These are phyloP conservation scores for Spirogloea muscicola DNA, from an alignment of 139 green algal genomes.

Conservation along the genomic window DNA sequence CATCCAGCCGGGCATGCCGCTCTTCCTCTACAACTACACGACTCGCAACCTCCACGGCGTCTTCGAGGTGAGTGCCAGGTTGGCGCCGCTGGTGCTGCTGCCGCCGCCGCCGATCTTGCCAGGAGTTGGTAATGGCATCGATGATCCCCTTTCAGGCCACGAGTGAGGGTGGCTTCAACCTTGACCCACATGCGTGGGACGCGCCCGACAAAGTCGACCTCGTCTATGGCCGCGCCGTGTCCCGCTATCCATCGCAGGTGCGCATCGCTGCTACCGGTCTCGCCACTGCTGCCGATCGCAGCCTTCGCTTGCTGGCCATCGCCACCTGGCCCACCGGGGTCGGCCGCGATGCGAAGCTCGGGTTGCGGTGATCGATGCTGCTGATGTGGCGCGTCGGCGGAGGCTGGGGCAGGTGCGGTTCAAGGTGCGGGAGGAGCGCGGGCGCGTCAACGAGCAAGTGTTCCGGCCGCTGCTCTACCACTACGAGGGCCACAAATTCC, in stretches of 20 bases:
- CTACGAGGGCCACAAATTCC: slow-evolving; percentile 36
- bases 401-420: slow-evolving; percentile 40
- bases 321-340: too few relatives aligned
- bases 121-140: too few relatives aligned
- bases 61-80: slow-evolving; percentile 30
- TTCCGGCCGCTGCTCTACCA: slow-evolving; percentile 27
- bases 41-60: slow-evolving; percentile 29
- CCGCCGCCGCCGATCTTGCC: not conserved
- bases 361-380: too few relatives aligned
- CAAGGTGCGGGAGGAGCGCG: slow-evolving; percentile 9
- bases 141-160: too few relatives aligned
- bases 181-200: slow-evolving; percentile 8
- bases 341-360: too few relatives aligned
- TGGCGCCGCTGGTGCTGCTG: not conserved
- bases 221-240: not conserved
- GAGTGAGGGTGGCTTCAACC: slow-evolving; percentile 37
- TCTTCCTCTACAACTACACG: slow-evolving; percentile 43
- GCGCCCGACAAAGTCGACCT: not conserved
- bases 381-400: too few relatives aligned
- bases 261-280: not conserved
- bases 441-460: slow-evolving; percentile 6
- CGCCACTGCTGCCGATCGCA: not conserved
- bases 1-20: slow-evolving; percentile 33
- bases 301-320: not conserved
- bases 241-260: slow-evolving; percentile 16